Evolutionary conservation across 176 grass and related monocot species (phyloP).

Genomic region (Lolium perenne): DNA sequence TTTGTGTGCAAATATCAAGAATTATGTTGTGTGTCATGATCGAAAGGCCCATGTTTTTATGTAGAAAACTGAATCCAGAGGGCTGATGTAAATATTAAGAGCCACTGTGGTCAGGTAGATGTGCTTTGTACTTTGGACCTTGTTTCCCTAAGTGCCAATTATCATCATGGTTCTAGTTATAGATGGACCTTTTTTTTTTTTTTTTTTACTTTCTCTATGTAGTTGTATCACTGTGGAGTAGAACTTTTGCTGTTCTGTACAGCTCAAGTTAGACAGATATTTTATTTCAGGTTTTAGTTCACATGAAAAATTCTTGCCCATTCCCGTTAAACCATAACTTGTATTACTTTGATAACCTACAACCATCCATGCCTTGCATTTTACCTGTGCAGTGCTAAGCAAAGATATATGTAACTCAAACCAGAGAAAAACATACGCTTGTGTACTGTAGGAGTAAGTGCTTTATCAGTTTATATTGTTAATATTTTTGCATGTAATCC

Average conservation of each 20-base stretch:
- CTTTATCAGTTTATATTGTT: not conserved
- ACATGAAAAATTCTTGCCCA: slow-evolving; percentile 3
- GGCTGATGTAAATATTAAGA: too few relatives aligned
- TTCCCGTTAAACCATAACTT: not conserved
- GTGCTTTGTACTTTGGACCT: not conserved
- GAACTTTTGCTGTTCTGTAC: not conserved
- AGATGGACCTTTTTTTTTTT: not conserved
- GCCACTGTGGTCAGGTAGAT: not conserved
- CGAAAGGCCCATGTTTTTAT: too few relatives aligned
- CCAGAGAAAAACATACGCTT: not conserved
- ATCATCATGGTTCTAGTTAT: not conserved
- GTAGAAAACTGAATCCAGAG: too few relatives aligned
- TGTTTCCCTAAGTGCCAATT: not conserved
- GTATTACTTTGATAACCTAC: not conserved
- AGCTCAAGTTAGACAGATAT: not conserved
- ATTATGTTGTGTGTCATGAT: too few relatives aligned
- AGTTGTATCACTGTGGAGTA: not conserved
- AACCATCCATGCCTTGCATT: not conserved
- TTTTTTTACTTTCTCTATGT: not conserved
- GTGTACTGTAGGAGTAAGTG: not conserved
- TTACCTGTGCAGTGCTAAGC: not conserved
- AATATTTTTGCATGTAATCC: not conserved
- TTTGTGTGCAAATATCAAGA: too few relatives aligned
- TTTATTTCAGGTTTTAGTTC: not conserved
- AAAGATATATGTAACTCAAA: slow-evolving; percentile 5